A percentile compares a stretch with the other conserved stretches of the same genome.
These are phyloP conservation scores for Aspergillus transmontanensis DNA, from an alignment of 2,329 filamentous ascomycete species.

Conservation along the genomic window DNA sequence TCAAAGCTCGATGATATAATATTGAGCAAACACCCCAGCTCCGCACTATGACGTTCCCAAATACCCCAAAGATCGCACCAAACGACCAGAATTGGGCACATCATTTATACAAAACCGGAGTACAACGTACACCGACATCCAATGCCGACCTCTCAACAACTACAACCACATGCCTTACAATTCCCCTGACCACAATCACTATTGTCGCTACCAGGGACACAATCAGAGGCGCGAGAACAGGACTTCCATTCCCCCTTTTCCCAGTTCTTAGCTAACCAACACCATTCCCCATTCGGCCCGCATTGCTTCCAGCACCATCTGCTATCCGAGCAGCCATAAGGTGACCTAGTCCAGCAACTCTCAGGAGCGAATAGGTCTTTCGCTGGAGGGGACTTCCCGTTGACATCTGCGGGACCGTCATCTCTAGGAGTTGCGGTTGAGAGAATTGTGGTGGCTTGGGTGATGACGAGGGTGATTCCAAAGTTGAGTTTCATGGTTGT, in stretches of 20 bases:
- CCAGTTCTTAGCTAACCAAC: background rate
- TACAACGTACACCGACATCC: too few relatives aligned
- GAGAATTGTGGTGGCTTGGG: background rate
- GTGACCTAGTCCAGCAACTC: background rate
- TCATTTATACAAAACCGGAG: too few relatives aligned
- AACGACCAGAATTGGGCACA: too few relatives aligned
- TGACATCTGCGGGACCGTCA: background rate
- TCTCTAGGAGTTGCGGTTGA: background rate
- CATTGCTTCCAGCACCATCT: background rate
- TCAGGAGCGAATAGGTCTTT: background rate
- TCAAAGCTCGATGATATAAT: too few relatives aligned
- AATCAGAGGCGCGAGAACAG: background rate
- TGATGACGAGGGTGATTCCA: background rate
- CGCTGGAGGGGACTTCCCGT: background rate
- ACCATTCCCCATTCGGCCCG: background rate
- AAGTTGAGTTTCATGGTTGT: background rate
- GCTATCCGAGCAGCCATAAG: background rate
- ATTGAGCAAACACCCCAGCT: too few relatives aligned
- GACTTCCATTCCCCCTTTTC: background rate
- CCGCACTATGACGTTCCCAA: too few relatives aligned
- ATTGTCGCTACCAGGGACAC: background rate
- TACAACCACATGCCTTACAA: background rate
- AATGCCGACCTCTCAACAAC: background rate
- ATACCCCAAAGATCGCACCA: too few relatives aligned
- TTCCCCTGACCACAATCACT: background rate